Evolutionary conservation across 1,284 basidiomycete genomes (phyloP), one percentile per base, ranked within the genome.

Genomic region (Sporisorium iseilematis-ciliati): DNA sequence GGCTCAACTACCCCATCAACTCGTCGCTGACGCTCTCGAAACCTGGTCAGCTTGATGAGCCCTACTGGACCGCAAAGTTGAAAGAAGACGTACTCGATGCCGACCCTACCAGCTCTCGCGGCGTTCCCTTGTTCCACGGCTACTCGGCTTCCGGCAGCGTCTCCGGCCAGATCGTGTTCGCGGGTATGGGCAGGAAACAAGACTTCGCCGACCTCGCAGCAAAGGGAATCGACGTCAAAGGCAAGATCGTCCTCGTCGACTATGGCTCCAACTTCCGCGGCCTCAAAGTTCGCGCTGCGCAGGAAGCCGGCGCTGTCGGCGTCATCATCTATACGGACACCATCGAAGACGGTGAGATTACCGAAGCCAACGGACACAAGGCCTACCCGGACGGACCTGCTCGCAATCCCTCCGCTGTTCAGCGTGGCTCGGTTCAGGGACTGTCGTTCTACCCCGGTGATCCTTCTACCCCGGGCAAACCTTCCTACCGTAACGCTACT

Each of bases 191-290:
- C 1, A 87, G 87, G 5, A 92, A 92, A 85, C 89, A 90, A 80
- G 93, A 95, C 83, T 94, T 91, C 78, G 91, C 29, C 82, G 87
- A 68, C 40, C 78, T 82, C 20, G 65, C 56, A 14, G 62, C 56
- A 31, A 54, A 87, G 80, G 93, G 93, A 7, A 88, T 91, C 50
- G 88, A 94, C 80, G 87, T 96, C 60, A 91, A 88, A 0, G 93
- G 91, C 59, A 92, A 92, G 80, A 91, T 97, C 64, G 91, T 91
- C n/a, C 87, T 97, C 14, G 89, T 89, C 57, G 91, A 93, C 58
- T 97, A 97, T 82, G 95, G 94, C 14, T 85, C 85, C 23, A 84
- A 90, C 63, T 93, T 93, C 88, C 91, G 95, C 74, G 96, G 95
- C 16, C 88, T 98, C 41, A 78, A 94, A 90, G 88, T 94, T 58